Conservation (phyloP, 2,329 filamentous ascomycete genomes). For the Septoria petroselini region DNA sequence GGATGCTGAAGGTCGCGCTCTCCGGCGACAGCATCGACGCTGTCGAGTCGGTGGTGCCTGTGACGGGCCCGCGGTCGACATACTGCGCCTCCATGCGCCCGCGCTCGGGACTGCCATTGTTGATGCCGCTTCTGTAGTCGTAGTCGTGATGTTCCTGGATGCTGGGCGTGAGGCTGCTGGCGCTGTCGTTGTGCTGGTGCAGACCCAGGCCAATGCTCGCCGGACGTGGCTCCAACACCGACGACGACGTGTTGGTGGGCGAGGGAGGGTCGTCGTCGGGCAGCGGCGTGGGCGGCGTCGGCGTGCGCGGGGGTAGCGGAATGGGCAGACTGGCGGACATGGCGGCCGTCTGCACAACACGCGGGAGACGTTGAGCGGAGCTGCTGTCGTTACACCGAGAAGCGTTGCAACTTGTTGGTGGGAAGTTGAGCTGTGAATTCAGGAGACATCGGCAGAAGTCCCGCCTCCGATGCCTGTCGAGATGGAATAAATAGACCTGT, state of each 20-base stretch:
- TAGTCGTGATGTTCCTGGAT: conserved; percentile 35
- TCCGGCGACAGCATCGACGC: conserved; percentile 34
- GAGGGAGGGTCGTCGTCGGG: conserved; percentile 45
- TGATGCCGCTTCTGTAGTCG: conserved; percentile 32
- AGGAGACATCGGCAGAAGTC: too few relatives aligned
- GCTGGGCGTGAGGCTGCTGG: conserved; percentile 24
- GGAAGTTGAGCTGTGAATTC: too few relatives aligned
- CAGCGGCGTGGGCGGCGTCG: conserved; percentile 56
- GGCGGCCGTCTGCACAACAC: conserved; percentile 12
- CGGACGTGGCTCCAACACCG: conserved; percentile 9
- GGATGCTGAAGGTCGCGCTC: conserved; percentile 29
- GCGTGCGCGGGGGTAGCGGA: conserved; percentile 60
- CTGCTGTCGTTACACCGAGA: too few relatives aligned
- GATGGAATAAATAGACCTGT: too few relatives aligned
- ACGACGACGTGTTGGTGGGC: too few relatives aligned
- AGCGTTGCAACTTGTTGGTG: too few relatives aligned
- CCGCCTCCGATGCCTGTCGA: neutral
- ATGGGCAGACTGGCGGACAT: conserved; percentile 62
- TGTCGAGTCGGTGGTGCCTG: conserved; percentile 22
- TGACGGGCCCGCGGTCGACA: conserved; percentile 13
- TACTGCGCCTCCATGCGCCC: conserved; percentile 4
- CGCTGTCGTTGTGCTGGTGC: conserved; percentile 29
- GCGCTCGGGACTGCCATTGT: conserved; percentile 28
- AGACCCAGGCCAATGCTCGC: conserved; percentile 23
- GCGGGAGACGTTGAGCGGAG: too few relatives aligned